A percentile compares a stretch with the other conserved stretches of the same genome.
Conservation (phyloP, 805 yeast genomes). For the Candida cerambycidarum region DNA sequence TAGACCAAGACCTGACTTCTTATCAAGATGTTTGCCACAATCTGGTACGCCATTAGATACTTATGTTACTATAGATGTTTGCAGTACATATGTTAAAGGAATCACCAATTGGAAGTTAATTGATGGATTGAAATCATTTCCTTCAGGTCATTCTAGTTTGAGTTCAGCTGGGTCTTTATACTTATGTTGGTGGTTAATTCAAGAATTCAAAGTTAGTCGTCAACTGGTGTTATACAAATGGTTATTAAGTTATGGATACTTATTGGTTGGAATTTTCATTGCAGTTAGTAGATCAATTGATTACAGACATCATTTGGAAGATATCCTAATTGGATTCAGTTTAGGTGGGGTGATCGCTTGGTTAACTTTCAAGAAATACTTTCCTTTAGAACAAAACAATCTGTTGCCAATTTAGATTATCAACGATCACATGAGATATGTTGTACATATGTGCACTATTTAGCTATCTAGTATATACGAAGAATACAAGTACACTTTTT, state of each 20-base stretch:
- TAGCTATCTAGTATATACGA: no score
- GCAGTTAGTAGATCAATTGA: constrained; percentile 35
- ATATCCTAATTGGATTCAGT: constrained; percentile 27
- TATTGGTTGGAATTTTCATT: constrained; percentile 29
- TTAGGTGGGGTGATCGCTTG: constrained; percentile 25
- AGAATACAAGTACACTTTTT: no score
- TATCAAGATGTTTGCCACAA: constrained; percentile 37
- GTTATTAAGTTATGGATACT: constrained; percentile 16
- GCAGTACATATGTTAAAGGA: constrained; percentile 29
- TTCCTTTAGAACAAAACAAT: constrained; percentile 8
- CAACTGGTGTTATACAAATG: constrained; percentile 6
- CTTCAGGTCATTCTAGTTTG: constrained; percentile 41
- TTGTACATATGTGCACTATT: no score
- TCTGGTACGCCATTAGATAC: constrained; percentile 22
- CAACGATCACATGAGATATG: not conserved
- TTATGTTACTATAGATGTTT: constrained; percentile 31
- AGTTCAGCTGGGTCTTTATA: constrained; percentile 34
- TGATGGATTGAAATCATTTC: constrained; percentile 43
- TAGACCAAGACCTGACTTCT: constrained; percentile 44
- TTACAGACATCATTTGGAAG: constrained; percentile 37
- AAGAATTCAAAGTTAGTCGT: constrained; percentile 19
- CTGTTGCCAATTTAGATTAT: not conserved
- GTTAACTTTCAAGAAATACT: constrained; percentile 13
- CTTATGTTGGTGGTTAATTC: constrained; percentile 28
- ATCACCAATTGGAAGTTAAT: constrained; percentile 22